Evolutionary conservation across 768 basidiomycete genomes (phyloP), one percentile per base, ranked within the genome.

Genomic region (Candolleomyces eurysporus): DNA sequence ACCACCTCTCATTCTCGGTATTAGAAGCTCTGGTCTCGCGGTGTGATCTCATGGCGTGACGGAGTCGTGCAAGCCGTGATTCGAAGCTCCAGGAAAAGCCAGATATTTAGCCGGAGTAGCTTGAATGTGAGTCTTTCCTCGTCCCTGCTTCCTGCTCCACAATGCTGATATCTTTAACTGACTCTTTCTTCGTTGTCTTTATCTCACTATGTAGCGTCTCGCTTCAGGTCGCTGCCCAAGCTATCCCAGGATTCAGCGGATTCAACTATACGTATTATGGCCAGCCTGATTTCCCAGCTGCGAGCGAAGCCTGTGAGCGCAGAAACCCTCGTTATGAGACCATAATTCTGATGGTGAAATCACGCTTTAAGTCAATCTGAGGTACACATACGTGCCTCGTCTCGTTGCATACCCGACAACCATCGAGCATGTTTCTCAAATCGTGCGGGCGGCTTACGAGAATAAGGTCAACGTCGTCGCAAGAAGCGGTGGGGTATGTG

Each of bases 401-500:
- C 74, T 68, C 7, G 65, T 76, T 3, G 65, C 72, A 13, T 75
- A 59, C 61, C 74, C 74, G 5, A 69, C 40, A 1, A 69, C 58
- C 21, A 60, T 73, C 0, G 45, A 71, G n/a, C 69, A 77, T 49
- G 71, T 75, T 3, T 66, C 75, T 0, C 55, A 59, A 11, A 67
- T 71, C 4, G 62, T 77, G 26, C 63, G 68, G n/a, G 67, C 70
- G 6, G 76, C 69, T 14, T 55, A 55, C 2, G 66, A 66, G 9
- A 64, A 71, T 19, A 68, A 67, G 8, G 67, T 71, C 55, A 65
- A 70, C 21, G 73, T 78, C 2, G 73, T 74, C 9, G 75, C 79
- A 19, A 72, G 78, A 22, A 77, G 78, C 58, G 79, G 79, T 48
- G 79, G 78, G 61, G 61, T 82, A 79, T 51, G 75, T 74, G n/a